Conservation (phyloP, 768 basidiomycete genomes). For the Trametes maxima region DNA sequence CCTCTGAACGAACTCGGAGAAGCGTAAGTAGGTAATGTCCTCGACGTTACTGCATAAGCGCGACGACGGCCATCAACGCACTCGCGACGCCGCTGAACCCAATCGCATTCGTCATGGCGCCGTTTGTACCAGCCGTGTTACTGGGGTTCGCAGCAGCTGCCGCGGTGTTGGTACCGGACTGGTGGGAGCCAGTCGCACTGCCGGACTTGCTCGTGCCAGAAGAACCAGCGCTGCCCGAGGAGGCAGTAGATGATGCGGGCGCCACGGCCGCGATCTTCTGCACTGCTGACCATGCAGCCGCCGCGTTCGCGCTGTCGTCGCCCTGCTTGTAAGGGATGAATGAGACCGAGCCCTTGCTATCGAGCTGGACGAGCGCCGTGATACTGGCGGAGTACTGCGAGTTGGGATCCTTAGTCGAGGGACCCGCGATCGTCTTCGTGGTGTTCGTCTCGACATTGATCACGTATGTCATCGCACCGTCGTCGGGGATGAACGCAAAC, state of each 20-base stretch:
- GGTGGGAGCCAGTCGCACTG: not conserved
- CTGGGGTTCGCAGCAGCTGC: not conserved
- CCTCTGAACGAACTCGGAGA: not conserved
- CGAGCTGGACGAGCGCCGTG: conserved; percentile 66
- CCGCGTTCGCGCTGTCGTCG: conserved; percentile 45
- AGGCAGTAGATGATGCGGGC: conserved; percentile 35
- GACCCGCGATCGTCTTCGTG: conserved; percentile 62
- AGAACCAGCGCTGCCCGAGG: conserved; percentile 6
- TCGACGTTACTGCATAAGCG: conserved; percentile 6
- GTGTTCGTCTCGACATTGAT: conserved; percentile 74
- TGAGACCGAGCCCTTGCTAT: conserved; percentile 58
- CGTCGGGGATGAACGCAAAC: conserved; percentile 78
- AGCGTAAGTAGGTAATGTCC: not conserved
- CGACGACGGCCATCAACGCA: conserved; percentile 9
- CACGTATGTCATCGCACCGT: conserved; percentile 72
- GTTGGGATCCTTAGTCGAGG: conserved; percentile 56
- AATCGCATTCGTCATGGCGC: conserved; percentile 4
- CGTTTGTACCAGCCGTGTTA: not conserved
- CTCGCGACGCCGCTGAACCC: conserved; percentile 2
- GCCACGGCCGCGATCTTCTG: conserved; percentile 46
- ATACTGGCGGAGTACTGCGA: conserved; percentile 68
- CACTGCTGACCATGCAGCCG: conserved; percentile 53
- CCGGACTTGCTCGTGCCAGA: not conserved
- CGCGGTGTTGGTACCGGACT: not conserved
- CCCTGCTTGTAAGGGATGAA: conserved; percentile 60